Conservation (phyloP, 352 stramenopile species). For the Globisporangium yorkense region DNA sequence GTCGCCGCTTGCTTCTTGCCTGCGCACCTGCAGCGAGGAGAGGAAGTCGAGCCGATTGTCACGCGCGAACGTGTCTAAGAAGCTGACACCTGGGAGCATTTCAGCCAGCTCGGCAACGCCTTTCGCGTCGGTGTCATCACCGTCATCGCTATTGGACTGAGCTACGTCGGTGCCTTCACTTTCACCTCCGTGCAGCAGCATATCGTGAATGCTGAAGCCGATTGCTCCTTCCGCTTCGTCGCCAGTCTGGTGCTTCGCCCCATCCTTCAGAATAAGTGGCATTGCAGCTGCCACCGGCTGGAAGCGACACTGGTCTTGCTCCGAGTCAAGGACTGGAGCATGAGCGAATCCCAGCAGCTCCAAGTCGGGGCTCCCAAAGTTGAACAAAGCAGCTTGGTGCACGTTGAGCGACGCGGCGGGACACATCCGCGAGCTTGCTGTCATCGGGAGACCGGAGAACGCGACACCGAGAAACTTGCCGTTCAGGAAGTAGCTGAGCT, state of each 20-base stretch:
- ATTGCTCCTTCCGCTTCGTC: background rate
- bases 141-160: conserved; percentile 14
- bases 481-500: conserved; percentile 91
- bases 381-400: conserved; percentile 70
- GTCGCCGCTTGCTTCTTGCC: background rate
- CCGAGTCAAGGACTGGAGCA: conserved; percentile 24
- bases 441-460: conserved; percentile 54
- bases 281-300: conserved; percentile 30
- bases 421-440: conserved; percentile 42
- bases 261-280: background rate
- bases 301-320: conserved; percentile 37
- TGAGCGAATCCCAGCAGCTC: conserved; percentile 26
- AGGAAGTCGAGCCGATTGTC: conserved; percentile 4
- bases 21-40: background rate
- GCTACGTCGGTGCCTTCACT: conserved; percentile 8
- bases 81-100: background rate
- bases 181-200: conserved; percentile 7
- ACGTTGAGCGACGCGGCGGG: conserved; percentile 87
- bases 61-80: background rate
- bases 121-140: background rate
- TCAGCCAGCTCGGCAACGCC: background rate
- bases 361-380: conserved; percentile 40
- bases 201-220: background rate
- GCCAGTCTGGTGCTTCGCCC: background rate
- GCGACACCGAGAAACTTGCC: conserved; percentile 83